Conservation (phyloP, 768 basidiomycete genomes). For the Phanerochaete sordida region DNA sequence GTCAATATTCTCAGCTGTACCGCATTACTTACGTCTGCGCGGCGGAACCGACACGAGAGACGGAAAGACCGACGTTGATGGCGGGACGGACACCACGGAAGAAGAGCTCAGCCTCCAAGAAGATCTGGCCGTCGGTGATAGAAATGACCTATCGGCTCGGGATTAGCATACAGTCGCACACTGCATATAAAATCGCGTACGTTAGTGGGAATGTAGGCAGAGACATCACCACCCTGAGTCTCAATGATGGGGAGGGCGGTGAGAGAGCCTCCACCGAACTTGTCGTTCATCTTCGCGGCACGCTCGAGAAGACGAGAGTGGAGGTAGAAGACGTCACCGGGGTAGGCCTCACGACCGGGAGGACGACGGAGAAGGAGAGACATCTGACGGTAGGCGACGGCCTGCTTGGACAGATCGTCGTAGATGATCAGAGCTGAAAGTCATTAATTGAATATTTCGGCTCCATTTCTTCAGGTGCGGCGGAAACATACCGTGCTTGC, state of each 20-base stretch:
- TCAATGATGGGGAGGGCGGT: conserved; percentile 99
- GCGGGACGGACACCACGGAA: conserved; percentile 99
- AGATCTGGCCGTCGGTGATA: conserved; percentile 99
- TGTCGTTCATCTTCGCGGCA: conserved; percentile 99
- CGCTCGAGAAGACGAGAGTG: conserved; percentile 99
- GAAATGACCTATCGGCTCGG: conserved; percentile 81
- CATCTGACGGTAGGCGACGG: conserved; percentile 99
- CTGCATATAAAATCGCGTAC: conserved; percentile 36
- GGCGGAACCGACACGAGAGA: conserved; percentile 99
- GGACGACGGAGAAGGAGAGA: conserved; percentile 99
- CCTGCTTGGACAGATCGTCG: conserved; percentile 99
- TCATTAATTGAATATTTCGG: neutral
- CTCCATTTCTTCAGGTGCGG: neutral
- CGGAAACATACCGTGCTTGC: conserved; percentile 83
- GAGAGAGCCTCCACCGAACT: conserved; percentile 97
- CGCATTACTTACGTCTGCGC: conserved; percentile 84
- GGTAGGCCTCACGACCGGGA: conserved; percentile 99
- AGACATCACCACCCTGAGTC: conserved; percentile 99
- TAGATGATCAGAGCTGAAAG: conserved; percentile 89
- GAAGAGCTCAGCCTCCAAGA: conserved; percentile 99
- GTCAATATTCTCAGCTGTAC: neutral
- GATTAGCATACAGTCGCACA: conserved; percentile 6
- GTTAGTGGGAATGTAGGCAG: conserved; percentile 96
- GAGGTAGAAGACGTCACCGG: conserved; percentile 99
- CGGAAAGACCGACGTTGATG: conserved; percentile 99